Evolutionary conservation across 352 stramenopile genomes (phyloP).

Genomic region (Globisporangium alternatum): DNA sequence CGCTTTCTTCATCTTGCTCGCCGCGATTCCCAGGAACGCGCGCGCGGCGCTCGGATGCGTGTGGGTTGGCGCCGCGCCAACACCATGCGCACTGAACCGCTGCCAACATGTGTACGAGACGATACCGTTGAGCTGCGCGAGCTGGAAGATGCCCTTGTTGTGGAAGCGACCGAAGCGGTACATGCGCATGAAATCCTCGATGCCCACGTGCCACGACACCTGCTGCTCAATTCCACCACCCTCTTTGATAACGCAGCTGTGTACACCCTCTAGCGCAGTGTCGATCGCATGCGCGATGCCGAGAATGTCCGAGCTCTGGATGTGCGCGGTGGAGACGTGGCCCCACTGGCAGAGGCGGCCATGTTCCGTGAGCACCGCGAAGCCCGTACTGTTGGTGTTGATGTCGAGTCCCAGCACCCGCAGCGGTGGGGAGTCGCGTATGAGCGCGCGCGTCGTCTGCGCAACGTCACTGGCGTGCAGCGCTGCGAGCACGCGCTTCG

Average conservation of each 20-base stretch:
- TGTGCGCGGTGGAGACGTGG: conserved; percentile 55
- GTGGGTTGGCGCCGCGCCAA: conserved; percentile 38
- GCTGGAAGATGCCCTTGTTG: conserved; percentile 83
- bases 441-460: conserved; percentile 21
- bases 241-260: conserved; percentile 14
- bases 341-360: conserved; percentile 54
- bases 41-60: conserved; percentile 76
- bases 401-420: conserved; percentile 77
- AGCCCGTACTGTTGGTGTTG: conserved; percentile 85
- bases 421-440: conserved; percentile 29
- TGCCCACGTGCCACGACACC: conserved; percentile 59
- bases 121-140: conserved; percentile 84
- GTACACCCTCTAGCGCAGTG: conserved; percentile 32
- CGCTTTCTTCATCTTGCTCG: conserved; percentile 23
- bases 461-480: conserved; percentile 32
- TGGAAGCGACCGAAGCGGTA: conserved; percentile 73
- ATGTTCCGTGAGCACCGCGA: conserved; percentile 55
- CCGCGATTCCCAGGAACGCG: conserved; percentile 44
- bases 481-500: conserved; percentile 51
- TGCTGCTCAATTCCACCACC: conserved; percentile 2
- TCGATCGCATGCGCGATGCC: conserved; percentile 55
- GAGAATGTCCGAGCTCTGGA: conserved; percentile 66
- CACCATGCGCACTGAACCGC: conserved; percentile 31
- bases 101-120: conserved; percentile 78
- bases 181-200: conserved; percentile 86